Evolutionary conservation across 2,329 filamentous ascomycete genomes (phyloP).

Genomic region (Arachnomyces sp.): DNA sequence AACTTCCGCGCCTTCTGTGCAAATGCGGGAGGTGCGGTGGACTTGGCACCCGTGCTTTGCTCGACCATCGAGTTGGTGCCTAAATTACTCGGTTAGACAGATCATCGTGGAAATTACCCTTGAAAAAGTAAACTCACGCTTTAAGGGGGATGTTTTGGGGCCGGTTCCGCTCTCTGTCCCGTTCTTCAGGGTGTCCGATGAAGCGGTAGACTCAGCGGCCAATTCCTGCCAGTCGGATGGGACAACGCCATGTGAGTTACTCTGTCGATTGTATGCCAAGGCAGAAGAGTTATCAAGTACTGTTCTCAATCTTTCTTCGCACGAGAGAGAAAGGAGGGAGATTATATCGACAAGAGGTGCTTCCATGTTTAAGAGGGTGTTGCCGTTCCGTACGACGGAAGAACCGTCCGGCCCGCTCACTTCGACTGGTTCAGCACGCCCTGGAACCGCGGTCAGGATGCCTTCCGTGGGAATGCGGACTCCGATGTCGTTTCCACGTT

Average conservation of each 20-base stretch:
- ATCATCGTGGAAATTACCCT: slow-evolving; percentile 14
- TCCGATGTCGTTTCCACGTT: slow-evolving; percentile 51
- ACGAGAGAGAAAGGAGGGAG: slow-evolving; percentile 70
- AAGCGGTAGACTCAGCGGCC: slow-evolving; percentile 43
- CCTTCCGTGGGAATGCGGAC: slow-evolving; percentile 51
- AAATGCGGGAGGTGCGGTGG: slow-evolving; percentile 34
- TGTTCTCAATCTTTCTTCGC: slow-evolving; percentile 67
- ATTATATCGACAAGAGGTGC: slow-evolving; percentile 73
- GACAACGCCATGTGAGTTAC: slow-evolving; percentile 69
- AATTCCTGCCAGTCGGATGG: slow-evolving; percentile 68
- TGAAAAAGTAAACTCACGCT: slow-evolving; percentile 26
- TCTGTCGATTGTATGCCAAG: slow-evolving; percentile 62
- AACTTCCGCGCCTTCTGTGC: slow-evolving; percentile 51
- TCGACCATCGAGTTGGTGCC: slow-evolving; percentile 31
- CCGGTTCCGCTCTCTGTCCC: slow-evolving; percentile 31
- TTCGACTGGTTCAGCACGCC: slow-evolving; percentile 34
- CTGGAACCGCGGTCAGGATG: slow-evolving; percentile 32
- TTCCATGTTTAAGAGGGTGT: slow-evolving; percentile 63
- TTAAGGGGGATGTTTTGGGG: slow-evolving; percentile 24
- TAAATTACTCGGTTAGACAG: slow-evolving; percentile 19
- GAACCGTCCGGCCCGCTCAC: slow-evolving; percentile 54
- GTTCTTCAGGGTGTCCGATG: slow-evolving; percentile 25
- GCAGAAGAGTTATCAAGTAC: slow-evolving; percentile 69
- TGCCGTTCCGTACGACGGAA: slow-evolving; percentile 54
- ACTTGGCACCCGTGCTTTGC: slow-evolving; percentile 16